Percentiles rank a stretch among this genome's conserved stretches.
These are phyloP conservation scores for Mayamaea pseudoterrestris DNA, from an alignment of 108 stramenopile species.

Conservation along the genomic window DNA sequence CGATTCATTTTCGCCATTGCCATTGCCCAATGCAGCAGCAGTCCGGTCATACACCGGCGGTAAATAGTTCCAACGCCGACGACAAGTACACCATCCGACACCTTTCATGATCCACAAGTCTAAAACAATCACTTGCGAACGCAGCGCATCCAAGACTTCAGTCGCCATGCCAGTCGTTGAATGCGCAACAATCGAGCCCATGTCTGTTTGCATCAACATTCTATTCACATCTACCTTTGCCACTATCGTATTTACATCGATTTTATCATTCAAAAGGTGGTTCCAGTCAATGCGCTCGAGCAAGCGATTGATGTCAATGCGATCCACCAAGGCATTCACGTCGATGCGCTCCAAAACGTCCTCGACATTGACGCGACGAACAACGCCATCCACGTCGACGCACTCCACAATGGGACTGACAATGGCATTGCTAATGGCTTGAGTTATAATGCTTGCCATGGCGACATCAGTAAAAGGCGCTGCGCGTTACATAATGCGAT, in stretches of 20 bases:
- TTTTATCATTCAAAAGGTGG: constrained; percentile 1
- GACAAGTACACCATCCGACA: constrained; percentile 7
- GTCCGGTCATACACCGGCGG: constrained; percentile 6
- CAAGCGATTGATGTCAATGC: constrained; percentile 12
- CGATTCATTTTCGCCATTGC: too few relatives aligned
- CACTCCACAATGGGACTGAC: too few relatives aligned
- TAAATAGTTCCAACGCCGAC: constrained; percentile 3
- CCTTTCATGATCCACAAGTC: constrained; percentile 17
- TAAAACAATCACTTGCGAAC: constrained; percentile 12
- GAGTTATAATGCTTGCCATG: too few relatives aligned
- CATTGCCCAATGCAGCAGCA: too few relatives aligned
- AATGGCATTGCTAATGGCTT: too few relatives aligned
- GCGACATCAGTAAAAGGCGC: too few relatives aligned
- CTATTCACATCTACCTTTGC: constrained; percentile 12
- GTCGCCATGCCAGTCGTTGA: constrained; percentile 15
- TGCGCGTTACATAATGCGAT: too few relatives aligned
- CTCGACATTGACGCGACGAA: constrained; percentile 14
- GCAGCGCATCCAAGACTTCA: constrained; percentile 7
- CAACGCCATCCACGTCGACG: constrained; percentile 1
- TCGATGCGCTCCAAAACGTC: constrained; percentile 15
- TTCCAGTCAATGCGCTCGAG: constrained; percentile 19
- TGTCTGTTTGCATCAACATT: constrained; percentile 10
- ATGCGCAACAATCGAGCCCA: constrained; percentile 20
- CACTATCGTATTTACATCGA: constrained; percentile 13
- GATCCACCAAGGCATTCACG: constrained; percentile 11